Evolutionary conservation across 2,329 filamentous ascomycete genomes (phyloP), one percentile per base, ranked within the genome.

Genomic region (Colletotrichum melonis): DNA sequence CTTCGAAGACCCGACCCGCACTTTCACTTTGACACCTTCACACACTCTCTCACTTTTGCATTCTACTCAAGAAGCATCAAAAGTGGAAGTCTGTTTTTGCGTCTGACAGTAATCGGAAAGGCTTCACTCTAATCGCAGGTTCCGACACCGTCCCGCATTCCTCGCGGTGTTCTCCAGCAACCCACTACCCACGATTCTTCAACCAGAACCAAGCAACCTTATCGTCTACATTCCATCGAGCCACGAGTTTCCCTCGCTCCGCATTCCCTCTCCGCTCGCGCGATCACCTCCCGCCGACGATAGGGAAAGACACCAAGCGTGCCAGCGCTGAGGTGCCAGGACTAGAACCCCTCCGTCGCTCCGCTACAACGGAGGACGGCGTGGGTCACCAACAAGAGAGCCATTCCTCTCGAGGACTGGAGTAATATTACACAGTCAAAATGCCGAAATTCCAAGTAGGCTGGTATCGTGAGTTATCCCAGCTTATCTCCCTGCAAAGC

Each of bases 401-500:
- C 55, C 63, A 55, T 74, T 72, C 67, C 66, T 72, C 66, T 75
- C 52, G 56, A 72, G 69, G 57, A 56, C 32, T 52, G 60, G 63
- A 67, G 35, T 67, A 58, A 49, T 32, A 64, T 19, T 42, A 26
- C 74, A 78, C 76, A 55, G 56, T 52, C 71, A 73, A 66, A 7
- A 81, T 80, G 78, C 79, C 80, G 73, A 82, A 78, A 76, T 84
- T 88, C 69, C 84, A 85, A 76, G 77, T 87, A 74, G 86, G 86
- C 76, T 88, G 86, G 86, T 85, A 86, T 78, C 83, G 86, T 88
- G 78, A 79, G 86, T 86, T 11, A 14, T 57, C 55, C 63, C 56
- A n/a, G 26, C 22, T 28, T n/a, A 32, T 28, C 42, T 12, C 28
- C 22, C 9, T n/a, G 19, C 38, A 11, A 7, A 26, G 22, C 32